A percentile compares a stretch with the other conserved stretches of the same genome.
Evolutionary conservation across 345 rosid species (phyloP).

Genomic region (Gossypioides kirkii): DNA sequence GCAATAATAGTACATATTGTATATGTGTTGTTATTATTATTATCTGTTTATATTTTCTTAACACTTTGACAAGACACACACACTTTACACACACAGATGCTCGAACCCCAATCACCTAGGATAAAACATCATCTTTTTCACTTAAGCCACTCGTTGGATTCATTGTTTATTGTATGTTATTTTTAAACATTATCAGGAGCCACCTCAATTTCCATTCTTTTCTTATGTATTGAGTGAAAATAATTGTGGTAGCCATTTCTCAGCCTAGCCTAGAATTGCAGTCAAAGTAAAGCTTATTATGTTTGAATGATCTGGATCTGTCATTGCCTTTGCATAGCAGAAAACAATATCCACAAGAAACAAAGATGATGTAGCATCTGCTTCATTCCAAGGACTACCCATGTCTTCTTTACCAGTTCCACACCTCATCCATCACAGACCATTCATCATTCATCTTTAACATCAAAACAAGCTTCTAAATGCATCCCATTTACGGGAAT

Average conservation of each 20-base stretch:
- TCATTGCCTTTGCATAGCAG: conserved; percentile 54
- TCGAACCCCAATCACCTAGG: too few species aligned
- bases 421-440: conserved; percentile 72
- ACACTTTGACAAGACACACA: too few species aligned
- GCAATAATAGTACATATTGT: too few species aligned
- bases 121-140: too few species aligned
- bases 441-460: conserved; percentile 63
- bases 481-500: conserved; percentile 59
- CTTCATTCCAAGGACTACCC: conserved; percentile 75
- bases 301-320: conserved; percentile 48
- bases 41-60: too few species aligned
- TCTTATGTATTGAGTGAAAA: conserved; percentile 58
- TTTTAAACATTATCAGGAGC: too few species aligned
- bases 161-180: too few species aligned
- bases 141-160: too few species aligned
- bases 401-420: conserved; percentile 87
- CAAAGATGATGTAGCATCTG: conserved; percentile 77
- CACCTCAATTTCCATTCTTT: conserved; percentile 48
- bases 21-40: too few species aligned
- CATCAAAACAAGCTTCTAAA: conserved; percentile 82
- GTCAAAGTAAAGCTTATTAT: conserved; percentile 53
- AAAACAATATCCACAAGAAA: conserved; percentile 83
- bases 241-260: conserved; percentile 81
- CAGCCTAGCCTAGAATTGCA: conserved; percentile 70
- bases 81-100: too few species aligned